Evolutionary conservation across 257 asterid species (phyloP), one percentile per base, ranked within the genome.

Genomic region (Lycium ferocissimum): DNA sequence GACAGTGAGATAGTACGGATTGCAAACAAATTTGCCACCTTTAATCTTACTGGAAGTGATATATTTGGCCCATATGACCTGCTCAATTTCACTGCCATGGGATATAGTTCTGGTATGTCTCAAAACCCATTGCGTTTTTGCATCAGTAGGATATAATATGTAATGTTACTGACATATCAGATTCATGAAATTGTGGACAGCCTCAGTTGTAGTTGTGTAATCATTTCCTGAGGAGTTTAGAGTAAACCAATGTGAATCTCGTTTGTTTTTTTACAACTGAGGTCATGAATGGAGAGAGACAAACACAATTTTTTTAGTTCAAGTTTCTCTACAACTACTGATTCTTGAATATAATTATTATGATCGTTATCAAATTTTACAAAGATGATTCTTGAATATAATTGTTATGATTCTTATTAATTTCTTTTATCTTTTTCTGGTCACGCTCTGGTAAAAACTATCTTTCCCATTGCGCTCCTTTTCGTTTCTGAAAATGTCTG

Each of bases 21-120:
- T 18, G 91, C 91, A 51, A 10, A 53, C 10, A 69, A 83, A 49
- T 92, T 92, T 88, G 91, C 94, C 79, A 13, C 37, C 57, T 90
- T 92, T 84, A 22, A 79, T 18, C 69, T 92, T 69, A 90, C 92
- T 2, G 84, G 87, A 49, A 67, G 6, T 70, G 91, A 90, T 63
- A 82, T 79, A 22, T 92, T 88, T 76, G 94, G 94, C 83, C 94
- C 93, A 38, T 90, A 87, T 71, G 93, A 90, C 83, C 92, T 92
- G 72, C 91, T 92, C 86, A 86, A 89, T 88, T 92, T 92, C 86
- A 90, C 88, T 14, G 89, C 89, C 20, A 45, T 65, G 58, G 92
- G 91, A 59, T 91, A 89, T 81, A 88, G 83, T 57, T 45, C 85
- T 75, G 71, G 93, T 90, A 89, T n/a, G 91, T 63, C 85, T 79